A percentile compares a stretch with the other conserved stretches of the same genome.
Evolutionary conservation across 2,329 filamentous ascomycete species (phyloP).

Genomic region (Colletotrichum navitas): DNA sequence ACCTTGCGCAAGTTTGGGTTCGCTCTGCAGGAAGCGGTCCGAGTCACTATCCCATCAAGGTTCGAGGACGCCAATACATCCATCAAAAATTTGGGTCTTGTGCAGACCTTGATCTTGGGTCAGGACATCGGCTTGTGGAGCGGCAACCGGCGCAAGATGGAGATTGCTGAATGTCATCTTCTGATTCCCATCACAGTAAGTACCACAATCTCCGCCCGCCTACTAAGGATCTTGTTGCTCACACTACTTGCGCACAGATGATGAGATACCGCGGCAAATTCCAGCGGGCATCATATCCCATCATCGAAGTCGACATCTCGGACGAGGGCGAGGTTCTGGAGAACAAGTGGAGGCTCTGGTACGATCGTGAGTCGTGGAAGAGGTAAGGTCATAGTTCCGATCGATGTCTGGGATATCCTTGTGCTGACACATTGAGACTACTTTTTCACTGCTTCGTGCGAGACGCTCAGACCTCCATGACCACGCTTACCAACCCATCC

Average conservation of each 20-base stretch:
- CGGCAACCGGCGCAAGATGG: conserved; percentile 67
- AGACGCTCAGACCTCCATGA: conserved; percentile 77
- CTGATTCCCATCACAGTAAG: conserved; percentile 60
- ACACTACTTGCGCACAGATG: conserved; percentile 53
- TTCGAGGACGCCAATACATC: conserved; percentile 64
- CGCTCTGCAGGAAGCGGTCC: conserved; percentile 65
- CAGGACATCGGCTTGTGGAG: conserved; percentile 68
- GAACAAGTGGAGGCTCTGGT: conserved; percentile 75
- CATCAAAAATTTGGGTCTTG: conserved; percentile 60
- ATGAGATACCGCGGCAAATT: conserved; percentile 70
- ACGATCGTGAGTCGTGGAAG: conserved; percentile 75
- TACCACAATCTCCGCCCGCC: background rate
- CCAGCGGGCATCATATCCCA: conserved; percentile 65
- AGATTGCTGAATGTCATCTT: conserved; percentile 65
- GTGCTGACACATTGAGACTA: conserved; percentile 56
- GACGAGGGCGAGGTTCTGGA: conserved; percentile 70
- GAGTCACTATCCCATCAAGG: conserved; percentile 48
- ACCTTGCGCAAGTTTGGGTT: conserved; percentile 72
- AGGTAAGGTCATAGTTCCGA: conserved; percentile 53
- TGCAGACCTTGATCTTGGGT: conserved; percentile 62
- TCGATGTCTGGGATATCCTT: conserved; percentile 31
- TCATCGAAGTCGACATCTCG: conserved; percentile 62
- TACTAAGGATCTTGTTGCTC: conserved; percentile 4
- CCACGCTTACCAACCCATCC: conserved; percentile 72
- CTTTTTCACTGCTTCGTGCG: conserved; percentile 74